Conservation (phyloP, 495 filamentous ascomycete species). For the Margaritispora aquatica region DNA sequence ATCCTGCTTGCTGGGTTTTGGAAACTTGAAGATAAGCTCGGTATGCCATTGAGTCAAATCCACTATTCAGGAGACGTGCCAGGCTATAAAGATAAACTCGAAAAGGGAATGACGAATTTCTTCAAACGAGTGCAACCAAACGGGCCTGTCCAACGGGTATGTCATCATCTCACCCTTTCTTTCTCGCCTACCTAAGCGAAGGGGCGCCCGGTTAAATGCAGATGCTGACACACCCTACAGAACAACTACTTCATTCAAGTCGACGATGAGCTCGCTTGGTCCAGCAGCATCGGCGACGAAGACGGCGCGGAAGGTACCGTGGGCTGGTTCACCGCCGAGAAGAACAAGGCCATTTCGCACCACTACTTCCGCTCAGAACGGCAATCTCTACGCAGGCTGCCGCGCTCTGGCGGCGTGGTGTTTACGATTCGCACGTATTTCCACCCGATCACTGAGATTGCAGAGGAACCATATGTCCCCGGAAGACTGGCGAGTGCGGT, state of each 20-base stretch:
- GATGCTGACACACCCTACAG: conserved; percentile 15
- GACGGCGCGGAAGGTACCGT: conserved; percentile 46
- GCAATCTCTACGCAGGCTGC: conserved; percentile 69
- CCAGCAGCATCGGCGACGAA: conserved; percentile 67
- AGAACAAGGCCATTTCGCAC: conserved; percentile 66
- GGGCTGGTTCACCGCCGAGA: conserved; percentile 73
- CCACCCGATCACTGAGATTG: conserved; percentile 59
- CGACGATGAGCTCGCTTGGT: conserved; percentile 67
- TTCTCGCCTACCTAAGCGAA: neutral
- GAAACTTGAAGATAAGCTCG: conserved; percentile 78
- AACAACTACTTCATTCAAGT: conserved; percentile 75
- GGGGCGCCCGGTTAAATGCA: neutral
- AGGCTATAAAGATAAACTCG: conserved; percentile 66
- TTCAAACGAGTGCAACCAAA: conserved; percentile 61
- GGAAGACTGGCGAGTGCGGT: conserved; percentile 66
- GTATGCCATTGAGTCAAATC: conserved; percentile 78
- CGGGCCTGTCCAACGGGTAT: conserved; percentile 49
- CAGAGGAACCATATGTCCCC: conserved; percentile 63
- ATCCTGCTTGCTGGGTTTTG: conserved; percentile 84
- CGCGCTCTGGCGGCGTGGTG: conserved; percentile 66
- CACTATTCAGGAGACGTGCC: conserved; percentile 81
- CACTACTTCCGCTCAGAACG: conserved; percentile 78
- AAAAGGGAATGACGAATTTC: conserved; percentile 80
- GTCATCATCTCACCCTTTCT: neutral
- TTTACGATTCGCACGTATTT: conserved; percentile 82